Percentiles rank a stretch among this genome's conserved stretches.
Conservation (phyloP, 2,329 filamentous ascomycete species). For the Biscogniauxia mediterranea region DNA sequence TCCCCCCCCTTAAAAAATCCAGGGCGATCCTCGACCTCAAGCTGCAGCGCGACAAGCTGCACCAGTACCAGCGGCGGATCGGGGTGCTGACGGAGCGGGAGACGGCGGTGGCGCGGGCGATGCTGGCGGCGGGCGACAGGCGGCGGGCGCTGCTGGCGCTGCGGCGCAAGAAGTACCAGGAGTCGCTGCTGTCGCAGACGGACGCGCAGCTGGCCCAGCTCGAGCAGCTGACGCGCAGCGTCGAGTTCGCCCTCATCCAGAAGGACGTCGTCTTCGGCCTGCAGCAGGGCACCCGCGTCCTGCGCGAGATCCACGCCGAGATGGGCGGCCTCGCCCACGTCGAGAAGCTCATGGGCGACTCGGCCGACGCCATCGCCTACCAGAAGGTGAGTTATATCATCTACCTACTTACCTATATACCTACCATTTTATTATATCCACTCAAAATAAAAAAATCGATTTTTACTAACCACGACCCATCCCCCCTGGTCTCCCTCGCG, state of each 20-base stretch:
- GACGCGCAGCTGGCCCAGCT: constrained; percentile 92
- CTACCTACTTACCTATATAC: neutral
- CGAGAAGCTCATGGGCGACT: constrained; percentile 93
- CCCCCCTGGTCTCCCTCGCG: constrained; percentile 1
- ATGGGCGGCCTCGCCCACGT: constrained; percentile 94
- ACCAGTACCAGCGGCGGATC: constrained; percentile 92
- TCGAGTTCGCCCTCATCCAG: constrained; percentile 95
- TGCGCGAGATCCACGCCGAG: constrained; percentile 89
- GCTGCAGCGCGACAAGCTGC: constrained; percentile 93
- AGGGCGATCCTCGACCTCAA: constrained; percentile 98
- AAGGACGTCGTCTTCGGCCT: constrained; percentile 94
- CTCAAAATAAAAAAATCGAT: too few species aligned
- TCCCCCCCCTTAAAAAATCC: constrained; percentile 1
- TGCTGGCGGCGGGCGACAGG: constrained; percentile 78
- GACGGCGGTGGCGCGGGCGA: constrained; percentile 79
- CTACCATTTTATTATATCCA: too few species aligned
- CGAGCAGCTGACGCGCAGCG: constrained; percentile 80
- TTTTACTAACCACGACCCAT: constrained; percentile 6
- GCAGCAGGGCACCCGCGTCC: constrained; percentile 84
- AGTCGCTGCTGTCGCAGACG: constrained; percentile 82
- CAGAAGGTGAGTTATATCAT: constrained; percentile 66
- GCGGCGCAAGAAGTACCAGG: constrained; percentile 94
- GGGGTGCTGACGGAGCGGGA: constrained; percentile 82
- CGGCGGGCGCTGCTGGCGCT: constrained; percentile 80
- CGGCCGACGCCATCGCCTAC: constrained; percentile 85